Evolutionary conservation across 2,329 filamentous ascomycete genomes (phyloP), one percentile per base, ranked within the genome.

Genomic region (Fusarium sp.): DNA sequence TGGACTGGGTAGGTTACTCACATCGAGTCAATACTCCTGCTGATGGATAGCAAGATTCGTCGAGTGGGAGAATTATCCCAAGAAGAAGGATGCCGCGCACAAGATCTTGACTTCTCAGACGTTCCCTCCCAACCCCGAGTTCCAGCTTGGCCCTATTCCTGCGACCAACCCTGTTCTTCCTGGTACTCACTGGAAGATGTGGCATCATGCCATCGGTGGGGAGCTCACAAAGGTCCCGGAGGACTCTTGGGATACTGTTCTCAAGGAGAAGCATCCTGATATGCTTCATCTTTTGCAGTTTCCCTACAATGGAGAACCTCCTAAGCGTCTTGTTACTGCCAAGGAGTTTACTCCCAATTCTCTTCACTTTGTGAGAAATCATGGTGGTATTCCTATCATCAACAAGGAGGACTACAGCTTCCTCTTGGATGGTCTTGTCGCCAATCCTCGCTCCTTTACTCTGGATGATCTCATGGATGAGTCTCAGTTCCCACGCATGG

Each of bases 41-140:
- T 54, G 47, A 54, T 31, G 9, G 20, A 31, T n/a, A 27, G 47
- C 27, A 37, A 80, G 89, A 9, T 93, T 92, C 69, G 85, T 94
- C 7, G 91, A 93, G 76, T 93, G 91, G 91, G 91, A 93, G 77
- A 86, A 89, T 14, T 92, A 93, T 63, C 91, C 92, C 0, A 90
- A 92, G 57, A 93, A 93, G 80, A 92, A 92, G 76, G 85, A 84
- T 29, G 83, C 87, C 54, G 91, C 89, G 0, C 85, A 87, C 56
- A 85, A 89, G 64, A 87, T 92, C 57, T 77, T 82, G 40, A 77
- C 66, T 1, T 62, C 71, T 0, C 72, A 79, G 29, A 77, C 70
- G 0, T 80, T 79, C 6, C 76, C 80, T 34, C 78, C 85, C 76
- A 65, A 79, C 10, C 88, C 89, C 0, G 89, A 91, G 70, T 91